A percentile compares a stretch with the other conserved stretches of the same genome.
These are phyloP conservation scores for Euphorbia tirucalli DNA, from an alignment of 345 rosid species.

Conservation along the genomic window DNA sequence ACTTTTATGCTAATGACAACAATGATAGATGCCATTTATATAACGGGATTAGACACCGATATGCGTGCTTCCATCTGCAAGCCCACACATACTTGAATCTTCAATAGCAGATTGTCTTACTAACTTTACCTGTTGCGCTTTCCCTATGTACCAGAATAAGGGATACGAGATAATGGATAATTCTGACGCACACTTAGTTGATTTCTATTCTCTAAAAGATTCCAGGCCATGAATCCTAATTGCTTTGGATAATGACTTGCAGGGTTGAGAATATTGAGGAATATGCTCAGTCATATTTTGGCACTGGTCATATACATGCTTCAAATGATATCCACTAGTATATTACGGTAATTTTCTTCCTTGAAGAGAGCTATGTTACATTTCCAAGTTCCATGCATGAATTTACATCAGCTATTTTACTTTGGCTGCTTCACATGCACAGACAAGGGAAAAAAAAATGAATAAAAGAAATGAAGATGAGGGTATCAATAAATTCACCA, in stretches of 20 bases:
- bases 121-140: too few species aligned
- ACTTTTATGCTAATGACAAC: neutral
- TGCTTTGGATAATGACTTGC: constrained; percentile 20
- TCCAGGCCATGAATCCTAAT: neutral
- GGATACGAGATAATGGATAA: too few species aligned
- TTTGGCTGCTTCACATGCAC: too few species aligned
- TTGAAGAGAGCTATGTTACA: neutral
- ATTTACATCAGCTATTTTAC: neutral
- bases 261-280: constrained; percentile 80
- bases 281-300: constrained; percentile 72
- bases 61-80: too few species aligned
- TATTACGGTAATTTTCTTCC: constrained; percentile 13
- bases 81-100: too few species aligned
- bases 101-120: too few species aligned
- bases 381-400: neutral
- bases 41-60: too few species aligned
- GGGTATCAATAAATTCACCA: neutral
- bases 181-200: too few species aligned
- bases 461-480: too few species aligned
- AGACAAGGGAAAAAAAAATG: too few species aligned
- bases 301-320: constrained; percentile 62
- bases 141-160: too few species aligned
- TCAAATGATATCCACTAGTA: constrained; percentile 34
- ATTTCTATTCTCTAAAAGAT: neutral
- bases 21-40: neutral